Percentiles rank a stretch among this genome's conserved stretches.
phyloP scores from a whole-genome alignment of 495 filamentous ascomycete genomes.

The Aspergillus hancockii region DNA sequence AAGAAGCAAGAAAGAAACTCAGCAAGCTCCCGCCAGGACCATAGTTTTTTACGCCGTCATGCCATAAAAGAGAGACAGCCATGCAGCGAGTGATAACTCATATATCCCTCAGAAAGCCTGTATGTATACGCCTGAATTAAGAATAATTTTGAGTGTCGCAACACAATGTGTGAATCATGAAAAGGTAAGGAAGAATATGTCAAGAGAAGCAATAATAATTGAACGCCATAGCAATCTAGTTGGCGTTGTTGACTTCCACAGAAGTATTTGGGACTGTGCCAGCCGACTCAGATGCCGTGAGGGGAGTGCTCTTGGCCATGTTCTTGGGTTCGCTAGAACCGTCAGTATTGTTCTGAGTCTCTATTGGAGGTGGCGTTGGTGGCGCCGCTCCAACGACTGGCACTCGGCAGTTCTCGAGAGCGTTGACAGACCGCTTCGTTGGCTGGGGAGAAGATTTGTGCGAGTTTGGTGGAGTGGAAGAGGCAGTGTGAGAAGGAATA shows the following conservation, averaged over 20 bases:
- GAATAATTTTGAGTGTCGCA: slow-evolving; percentile 28
- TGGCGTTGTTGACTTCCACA: slow-evolving; percentile 31
- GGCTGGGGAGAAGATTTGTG: slow-evolving; percentile 51
- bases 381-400: slow-evolving; percentile 41
- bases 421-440: slow-evolving; percentile 37
- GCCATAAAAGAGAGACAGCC: slow-evolving; percentile 32
- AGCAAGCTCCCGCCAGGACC: slow-evolving; percentile 28
- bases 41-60: slow-evolving; percentile 39
- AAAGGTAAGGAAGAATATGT: slow-evolving; percentile 30
- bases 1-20: slow-evolving; percentile 15
- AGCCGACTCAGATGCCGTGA: slow-evolving; percentile 36
- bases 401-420: slow-evolving; percentile 30
- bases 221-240: slow-evolving; percentile 24
- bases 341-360: slow-evolving; percentile 37
- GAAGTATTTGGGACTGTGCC: slow-evolving; percentile 33
- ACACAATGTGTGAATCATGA: slow-evolving; percentile 23
- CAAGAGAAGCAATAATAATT: slow-evolving; percentile 30
- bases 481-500: slow-evolving; percentile 29
- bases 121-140: slow-evolving; percentile 50
- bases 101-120: slow-evolving; percentile 35
- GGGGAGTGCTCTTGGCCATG: slow-evolving; percentile 35
- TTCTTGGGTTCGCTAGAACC: slow-evolving; percentile 34
- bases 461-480: slow-evolving; percentile 45
- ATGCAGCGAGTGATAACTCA: slow-evolving; percentile 18
- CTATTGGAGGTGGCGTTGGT: slow-evolving; percentile 47